Base-by-base conservation (phyloP, 225 moss, liverwort and hornwort species). In the Neckera pumila region DNA sequence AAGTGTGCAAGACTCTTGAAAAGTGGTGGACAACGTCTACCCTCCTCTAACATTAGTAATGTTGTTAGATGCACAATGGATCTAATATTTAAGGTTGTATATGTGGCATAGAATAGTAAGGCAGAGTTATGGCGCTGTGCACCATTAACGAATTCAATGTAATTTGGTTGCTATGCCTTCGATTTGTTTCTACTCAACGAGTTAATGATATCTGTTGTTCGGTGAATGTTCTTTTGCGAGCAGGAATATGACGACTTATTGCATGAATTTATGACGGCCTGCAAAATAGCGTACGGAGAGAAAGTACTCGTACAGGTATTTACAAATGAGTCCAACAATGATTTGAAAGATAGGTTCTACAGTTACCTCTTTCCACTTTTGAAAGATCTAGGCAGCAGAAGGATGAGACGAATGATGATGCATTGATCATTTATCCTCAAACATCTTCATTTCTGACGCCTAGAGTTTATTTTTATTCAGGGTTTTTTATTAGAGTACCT, bases 231-330 rank as follows among this genome's bases (percentile, higher is more conserved):
- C 76, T 64, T 78, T 54, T 73, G 76, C 38, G 57, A 80, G 85
- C 91, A 97, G 97, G 95, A 92, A 77, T 97, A 97, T 86, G 96
- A 97, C 77, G 96, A 97, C 43, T 86, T 97, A 81, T 66, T 97
- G 73, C 95, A 97, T 89, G 97, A 97, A 63, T 97, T 97, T 70
- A 97, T 97, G 96, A 92, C 92, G 88, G 96, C 97, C 57, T 94
- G 94, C 91, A 95, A 95, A 84, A 61, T 14, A 70, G 86, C 86
- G 3, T 92, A 92, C 51, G 93, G 93, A 89, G 93, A 93, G 81
- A 93, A 93, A 87, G 91, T 93, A 43, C 92, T 97, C 79, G 88
- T 97, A 60, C 96, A 97, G 96, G 96, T 96, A 83, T 84, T 67
- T 59, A 21, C 56, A 87, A 59, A 65, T 36, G 51, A 81, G 47